Percentiles rank a stretch among this genome's conserved stretches.
These are phyloP conservation scores for Polyplosphaeria fusca DNA, from an alignment of 495 filamentous ascomycete genomes.

Conservation along the genomic window DNA sequence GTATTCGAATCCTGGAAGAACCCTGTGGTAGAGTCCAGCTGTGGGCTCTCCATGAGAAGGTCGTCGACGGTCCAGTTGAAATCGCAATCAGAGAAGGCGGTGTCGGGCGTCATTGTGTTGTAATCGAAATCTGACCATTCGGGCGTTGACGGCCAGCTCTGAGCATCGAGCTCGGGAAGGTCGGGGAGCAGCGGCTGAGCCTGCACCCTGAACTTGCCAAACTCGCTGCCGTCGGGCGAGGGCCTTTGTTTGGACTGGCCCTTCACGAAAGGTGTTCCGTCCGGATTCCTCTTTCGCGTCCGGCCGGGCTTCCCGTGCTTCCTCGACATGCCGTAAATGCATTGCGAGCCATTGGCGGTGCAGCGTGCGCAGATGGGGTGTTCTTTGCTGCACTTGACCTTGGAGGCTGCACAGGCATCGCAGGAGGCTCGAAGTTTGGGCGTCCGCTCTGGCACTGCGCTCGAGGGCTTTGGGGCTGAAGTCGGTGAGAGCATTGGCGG, in stretches of 20 bases:
- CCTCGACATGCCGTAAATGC: constrained; percentile 36
- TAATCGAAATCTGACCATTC: constrained; percentile 20
- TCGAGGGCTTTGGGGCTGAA: constrained; percentile 10
- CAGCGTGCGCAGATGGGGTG: constrained; percentile 36
- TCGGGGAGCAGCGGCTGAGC: constrained; percentile 13
- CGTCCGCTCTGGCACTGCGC: constrained; percentile 29
- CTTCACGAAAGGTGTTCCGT: constrained; percentile 21
- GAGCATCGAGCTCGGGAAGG: constrained; percentile 9
- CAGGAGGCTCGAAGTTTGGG: constrained; percentile 39
- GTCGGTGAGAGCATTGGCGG: constrained; percentile 3
- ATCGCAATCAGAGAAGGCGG: constrained; percentile 8
- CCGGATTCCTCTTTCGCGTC: constrained; percentile 26
- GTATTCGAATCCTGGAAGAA: too few relatives aligned
- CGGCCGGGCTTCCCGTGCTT: constrained; percentile 36
- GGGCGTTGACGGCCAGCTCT: constrained; percentile 14
- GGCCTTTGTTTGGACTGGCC: constrained; percentile 18
- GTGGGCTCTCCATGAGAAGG: constrained; percentile 3
- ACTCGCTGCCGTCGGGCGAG: constrained; percentile 20
- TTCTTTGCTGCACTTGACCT: constrained; percentile 40
- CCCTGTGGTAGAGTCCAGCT: background rate
- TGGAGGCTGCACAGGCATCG: constrained; percentile 37
- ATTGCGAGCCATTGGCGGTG: constrained; percentile 21
- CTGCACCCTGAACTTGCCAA: constrained; percentile 19
- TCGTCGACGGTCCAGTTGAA: constrained; percentile 23
- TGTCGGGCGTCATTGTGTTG: constrained; percentile 15